Evolutionary conservation across 2,329 filamentous ascomycete genomes (phyloP).

Genomic region (Cordyceps farinosa): DNA sequence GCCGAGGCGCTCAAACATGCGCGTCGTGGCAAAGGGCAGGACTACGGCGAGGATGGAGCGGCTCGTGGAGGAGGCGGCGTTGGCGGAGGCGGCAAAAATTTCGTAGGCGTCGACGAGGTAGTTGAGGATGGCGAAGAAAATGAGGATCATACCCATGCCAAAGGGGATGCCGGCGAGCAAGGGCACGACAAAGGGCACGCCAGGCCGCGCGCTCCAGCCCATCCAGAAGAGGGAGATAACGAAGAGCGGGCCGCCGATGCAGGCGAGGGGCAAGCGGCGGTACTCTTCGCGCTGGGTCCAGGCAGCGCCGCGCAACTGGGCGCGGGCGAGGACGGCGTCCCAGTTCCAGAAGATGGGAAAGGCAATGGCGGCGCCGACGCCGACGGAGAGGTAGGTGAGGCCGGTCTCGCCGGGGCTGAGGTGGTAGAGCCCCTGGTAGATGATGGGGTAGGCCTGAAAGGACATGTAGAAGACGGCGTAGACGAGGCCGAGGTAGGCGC

Average conservation of each 20-base stretch:
- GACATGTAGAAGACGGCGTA: constrained; percentile 69
- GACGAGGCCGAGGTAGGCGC: constrained; percentile 66
- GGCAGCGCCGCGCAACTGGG: constrained; percentile 43
- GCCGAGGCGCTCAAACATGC: constrained; percentile 47
- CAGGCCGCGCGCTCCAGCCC: constrained; percentile 51
- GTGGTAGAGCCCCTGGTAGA: constrained; percentile 61
- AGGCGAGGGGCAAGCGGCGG: constrained; percentile 67
- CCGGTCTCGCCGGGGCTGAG: constrained; percentile 63
- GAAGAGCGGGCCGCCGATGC: constrained; percentile 64
- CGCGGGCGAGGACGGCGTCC: constrained; percentile 56
- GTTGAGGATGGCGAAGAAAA: constrained; percentile 62
- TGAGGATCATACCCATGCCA: constrained; percentile 58
- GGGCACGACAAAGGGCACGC: constrained; percentile 51
- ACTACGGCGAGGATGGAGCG: constrained; percentile 90
- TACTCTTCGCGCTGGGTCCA: constrained; percentile 65
- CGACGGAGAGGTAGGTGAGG: constrained; percentile 66
- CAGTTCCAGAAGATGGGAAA: constrained; percentile 62
- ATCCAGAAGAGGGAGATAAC: constrained; percentile 57
- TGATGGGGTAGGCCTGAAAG: constrained; percentile 70
- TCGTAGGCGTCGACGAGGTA: constrained; percentile 67
- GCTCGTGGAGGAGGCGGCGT: constrained; percentile 78
- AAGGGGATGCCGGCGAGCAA: constrained; percentile 60
- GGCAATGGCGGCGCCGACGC: constrained; percentile 57
- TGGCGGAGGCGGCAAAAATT: constrained; percentile 68
- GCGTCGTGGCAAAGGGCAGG: constrained; percentile 52